Evolutionary conservation across 2,329 filamentous ascomycete species (phyloP).

Genomic region (Calonectria henricotiae): DNA sequence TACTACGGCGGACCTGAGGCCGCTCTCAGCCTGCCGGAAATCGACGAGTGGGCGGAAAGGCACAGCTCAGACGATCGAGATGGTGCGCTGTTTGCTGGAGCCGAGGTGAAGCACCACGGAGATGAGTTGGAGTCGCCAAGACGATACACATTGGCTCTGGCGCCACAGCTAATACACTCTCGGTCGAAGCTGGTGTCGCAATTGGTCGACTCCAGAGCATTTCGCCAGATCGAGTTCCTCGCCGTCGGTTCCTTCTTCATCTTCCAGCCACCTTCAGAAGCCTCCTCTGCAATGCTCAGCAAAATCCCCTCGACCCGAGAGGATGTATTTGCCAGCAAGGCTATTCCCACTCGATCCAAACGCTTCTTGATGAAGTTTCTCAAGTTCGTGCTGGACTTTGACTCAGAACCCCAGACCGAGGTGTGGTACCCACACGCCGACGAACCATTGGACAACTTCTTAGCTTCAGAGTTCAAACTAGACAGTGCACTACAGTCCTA

Average conservation of each 20-base stretch:
- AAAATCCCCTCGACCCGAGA: slow-evolving; percentile 92
- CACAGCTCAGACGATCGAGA: slow-evolving; percentile 50
- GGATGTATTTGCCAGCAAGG: slow-evolving; percentile 87
- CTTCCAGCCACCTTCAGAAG: slow-evolving; percentile 64
- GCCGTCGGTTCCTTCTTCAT: slow-evolving; percentile 96
- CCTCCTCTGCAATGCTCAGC: slow-evolving; percentile 64
- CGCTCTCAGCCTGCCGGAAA: slow-evolving; percentile 87
- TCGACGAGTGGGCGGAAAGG: slow-evolving; percentile 79
- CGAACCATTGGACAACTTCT: slow-evolving; percentile 72
- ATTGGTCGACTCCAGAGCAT: slow-evolving; percentile 91
- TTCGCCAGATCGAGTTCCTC: slow-evolving; percentile 92
- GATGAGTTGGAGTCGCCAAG: slow-evolving; percentile 75
- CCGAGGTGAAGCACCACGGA: slow-evolving; percentile 58
- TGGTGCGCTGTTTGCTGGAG: slow-evolving; percentile 51
- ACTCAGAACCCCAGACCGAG: slow-evolving; percentile 70
- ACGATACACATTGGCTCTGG: slow-evolving; percentile 86
- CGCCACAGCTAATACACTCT: slow-evolving; percentile 89
- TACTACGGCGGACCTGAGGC: slow-evolving; percentile 93
- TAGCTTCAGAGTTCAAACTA: slow-evolving; percentile 76
- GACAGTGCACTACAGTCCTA: slow-evolving; percentile 78
- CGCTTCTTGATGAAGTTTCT: slow-evolving; percentile 93
- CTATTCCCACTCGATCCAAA: slow-evolving; percentile 86
- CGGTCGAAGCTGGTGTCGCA: slow-evolving; percentile 83
- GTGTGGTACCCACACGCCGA: slow-evolving; percentile 74
- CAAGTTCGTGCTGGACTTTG: slow-evolving; percentile 85